A percentile compares a stretch with the other conserved stretches of the same genome.
Evolutionary conservation across 139 green algal species (phyloP).

Genomic region (Chlamydomonas sp.): DNA sequence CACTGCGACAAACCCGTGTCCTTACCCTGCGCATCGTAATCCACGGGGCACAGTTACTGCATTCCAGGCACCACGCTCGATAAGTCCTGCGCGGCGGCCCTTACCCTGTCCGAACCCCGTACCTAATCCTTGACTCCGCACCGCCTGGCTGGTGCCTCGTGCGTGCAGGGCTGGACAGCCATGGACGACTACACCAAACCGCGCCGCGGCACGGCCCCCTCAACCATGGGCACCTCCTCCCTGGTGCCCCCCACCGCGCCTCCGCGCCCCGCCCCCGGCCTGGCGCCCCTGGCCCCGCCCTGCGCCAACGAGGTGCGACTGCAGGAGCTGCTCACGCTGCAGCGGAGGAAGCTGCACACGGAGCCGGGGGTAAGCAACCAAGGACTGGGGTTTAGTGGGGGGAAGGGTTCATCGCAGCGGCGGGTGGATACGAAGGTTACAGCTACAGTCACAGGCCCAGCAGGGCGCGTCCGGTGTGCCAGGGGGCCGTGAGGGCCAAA

Average conservation of each 20-base stretch:
- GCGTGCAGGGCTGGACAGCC: conserved; percentile 29
- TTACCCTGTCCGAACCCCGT: neutral
- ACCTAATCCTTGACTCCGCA: neutral
- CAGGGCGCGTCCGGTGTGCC: neutral
- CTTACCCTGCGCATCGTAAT: neutral
- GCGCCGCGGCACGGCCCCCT: conserved; percentile 23
- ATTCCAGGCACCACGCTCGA: neutral
- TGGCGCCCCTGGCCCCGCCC: conserved; percentile 41
- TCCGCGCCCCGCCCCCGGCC: neutral
- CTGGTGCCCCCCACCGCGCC: conserved; percentile 29
- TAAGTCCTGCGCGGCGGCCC: neutral
- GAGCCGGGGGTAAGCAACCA: conserved; percentile 39
- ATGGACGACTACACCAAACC: conserved; percentile 35
- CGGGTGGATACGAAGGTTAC: neutral
- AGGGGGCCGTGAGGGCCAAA: neutral
- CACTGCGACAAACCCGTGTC: neutral
- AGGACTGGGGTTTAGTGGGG: neutral
- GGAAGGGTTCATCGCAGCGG: neutral
- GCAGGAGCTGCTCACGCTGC: conserved; percentile 56
- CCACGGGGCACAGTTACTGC: neutral
- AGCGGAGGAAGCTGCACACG: conserved; percentile 28
- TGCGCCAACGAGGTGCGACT: conserved; percentile 54
- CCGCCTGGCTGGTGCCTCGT: neutral
- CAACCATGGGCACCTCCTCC: conserved; percentile 25
- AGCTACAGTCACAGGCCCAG: neutral